A percentile compares a stretch with the other conserved stretches of the same genome.
Conservation (phyloP, 805 yeast species). For the Zygoascus flipseniorum region DNA sequence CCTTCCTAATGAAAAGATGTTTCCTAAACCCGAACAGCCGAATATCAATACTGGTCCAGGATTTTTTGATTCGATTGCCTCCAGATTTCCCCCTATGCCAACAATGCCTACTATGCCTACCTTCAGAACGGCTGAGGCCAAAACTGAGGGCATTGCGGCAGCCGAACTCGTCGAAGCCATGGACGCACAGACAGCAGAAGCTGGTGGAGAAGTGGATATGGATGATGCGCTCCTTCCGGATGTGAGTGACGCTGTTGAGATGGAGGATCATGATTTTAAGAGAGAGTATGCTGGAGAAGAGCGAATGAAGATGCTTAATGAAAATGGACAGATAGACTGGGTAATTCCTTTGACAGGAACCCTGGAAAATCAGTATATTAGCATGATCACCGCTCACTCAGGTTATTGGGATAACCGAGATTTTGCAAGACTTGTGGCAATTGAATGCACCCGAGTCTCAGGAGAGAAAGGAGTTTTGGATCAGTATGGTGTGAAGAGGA, state of each 20-base stretch:
- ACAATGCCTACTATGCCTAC: background rate
- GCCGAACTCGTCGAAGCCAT: background rate
- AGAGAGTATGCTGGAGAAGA: constrained; percentile 25
- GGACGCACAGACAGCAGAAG: background rate
- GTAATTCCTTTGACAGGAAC: constrained; percentile 47
- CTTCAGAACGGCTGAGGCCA: background rate
- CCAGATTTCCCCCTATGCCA: constrained; percentile 5
- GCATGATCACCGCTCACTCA: constrained; percentile 82
- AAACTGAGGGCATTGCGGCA: background rate
- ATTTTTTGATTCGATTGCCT: constrained; percentile 11
- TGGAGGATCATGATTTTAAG: constrained; percentile 18
- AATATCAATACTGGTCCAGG: constrained; percentile 4
- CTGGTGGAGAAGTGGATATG: background rate
- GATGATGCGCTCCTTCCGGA: background rate
- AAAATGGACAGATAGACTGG: constrained; percentile 79
- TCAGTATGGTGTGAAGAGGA: constrained; percentile 14
- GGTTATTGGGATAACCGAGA: constrained; percentile 83
- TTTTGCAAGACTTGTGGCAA: constrained; percentile 52
- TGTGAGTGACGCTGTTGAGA: constrained; percentile 15
- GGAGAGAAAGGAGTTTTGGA: constrained; percentile 23
- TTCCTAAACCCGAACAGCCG: constrained; percentile 5
- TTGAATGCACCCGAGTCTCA: constrained; percentile 27
- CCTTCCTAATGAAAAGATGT: constrained; percentile 19
- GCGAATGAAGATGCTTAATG: constrained; percentile 47
- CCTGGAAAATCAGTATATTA: constrained; percentile 69